Conservation (phyloP, 2,329 filamentous ascomycete genomes). For the Thelonectria blattea region DNA sequence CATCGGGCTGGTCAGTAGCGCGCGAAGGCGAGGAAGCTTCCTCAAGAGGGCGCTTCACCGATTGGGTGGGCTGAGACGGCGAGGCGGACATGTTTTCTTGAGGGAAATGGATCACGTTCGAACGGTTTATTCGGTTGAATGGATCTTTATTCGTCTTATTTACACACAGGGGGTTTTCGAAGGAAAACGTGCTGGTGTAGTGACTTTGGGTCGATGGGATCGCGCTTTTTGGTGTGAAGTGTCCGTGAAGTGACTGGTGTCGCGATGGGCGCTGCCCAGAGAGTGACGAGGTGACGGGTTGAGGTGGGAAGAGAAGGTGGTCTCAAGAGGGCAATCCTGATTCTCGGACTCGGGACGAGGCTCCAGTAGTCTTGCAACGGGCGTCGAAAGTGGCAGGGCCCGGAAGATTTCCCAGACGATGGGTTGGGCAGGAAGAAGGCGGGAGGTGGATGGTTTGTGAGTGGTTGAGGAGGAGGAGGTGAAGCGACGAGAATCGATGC, state of each 20-base stretch:
- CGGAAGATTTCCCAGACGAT: slow-evolving; percentile 39
- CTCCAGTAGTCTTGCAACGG: slow-evolving; percentile 42
- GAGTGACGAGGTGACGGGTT: slow-evolving; percentile 41
- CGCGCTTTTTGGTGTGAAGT: slow-evolving; percentile 49
- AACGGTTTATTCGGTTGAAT: slow-evolving; percentile 39
- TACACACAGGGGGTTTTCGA: slow-evolving; percentile 86
- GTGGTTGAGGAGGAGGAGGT: slow-evolving; percentile 43
- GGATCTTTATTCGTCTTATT: slow-evolving; percentile 62
- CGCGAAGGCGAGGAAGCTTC: slow-evolving; percentile 95
- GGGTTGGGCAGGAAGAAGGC: slow-evolving; percentile 41
- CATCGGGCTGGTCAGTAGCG: slow-evolving; percentile 91
- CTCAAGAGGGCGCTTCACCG: slow-evolving; percentile 91
- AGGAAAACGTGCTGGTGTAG: slow-evolving; percentile 93
- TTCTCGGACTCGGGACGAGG: slow-evolving; percentile 39
- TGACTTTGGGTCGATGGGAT: slow-evolving; percentile 53
- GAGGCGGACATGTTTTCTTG: slow-evolving; percentile 75
- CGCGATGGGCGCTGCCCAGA: slow-evolving; percentile 44
- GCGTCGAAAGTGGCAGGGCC: slow-evolving; percentile 32
- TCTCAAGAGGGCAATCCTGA: slow-evolving; percentile 36
- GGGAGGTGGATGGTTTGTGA: slow-evolving; percentile 42
- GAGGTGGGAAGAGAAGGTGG: slow-evolving; percentile 38
- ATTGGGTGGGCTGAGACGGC: slow-evolving; percentile 69
- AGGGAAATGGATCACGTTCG: slow-evolving; percentile 35
- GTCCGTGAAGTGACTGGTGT: slow-evolving; percentile 49
- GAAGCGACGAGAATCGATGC: slow-evolving; percentile 44